Base-by-base conservation (phyloP, 1,139 yeast genomes). In the Yamadazyma atmosphaerica region DNA sequence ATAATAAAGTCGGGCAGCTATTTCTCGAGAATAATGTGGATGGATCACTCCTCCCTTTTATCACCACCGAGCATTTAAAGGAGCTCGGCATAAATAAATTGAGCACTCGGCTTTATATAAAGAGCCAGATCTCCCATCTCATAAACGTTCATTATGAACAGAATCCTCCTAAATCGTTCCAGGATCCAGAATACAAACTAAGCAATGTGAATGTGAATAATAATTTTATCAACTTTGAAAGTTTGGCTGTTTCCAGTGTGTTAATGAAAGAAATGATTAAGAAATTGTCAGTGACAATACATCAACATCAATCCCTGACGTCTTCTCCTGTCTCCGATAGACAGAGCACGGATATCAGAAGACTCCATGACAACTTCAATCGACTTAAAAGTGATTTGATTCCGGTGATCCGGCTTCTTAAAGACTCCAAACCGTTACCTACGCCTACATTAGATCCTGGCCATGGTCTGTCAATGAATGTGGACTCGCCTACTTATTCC, bases 11-110 rank as follows among this genome's bases (percentile, higher is more conserved):
- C 13, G 66, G 68, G n/a, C 40, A 56, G 12, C 40, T 44, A 5
- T 77, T 83, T 46, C 60, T 72, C n/a, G 67, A 67, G 2, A 72
- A 83, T 55, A 77, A 77, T 46, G 79, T 84, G 33, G 80, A 77
- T 12, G 90, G 90, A 1, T 68, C 79, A 13, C 60, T 81, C 10
- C 59, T 84, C 33, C 81, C 85, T 1, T 79, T 73, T 44, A 56
- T 84, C 31, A 74, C 76, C 10, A 71, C 84, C 1, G 77, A 74
- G 7, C 86, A 83, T 54, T 67, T 83, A 36, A 67, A 69, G 46
- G 88, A 82, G 46, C 59, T 84, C 52, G 86, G 85, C 2, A 63
- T 79, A 1, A 43, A 45, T 6, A 63, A 60, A 26, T 48, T 79
- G 33, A 58, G 62, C 12, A 55, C 66, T 2, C 62, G 88, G 12